A percentile compares a stretch with the other conserved stretches of the same genome.
These are phyloP conservation scores for Taxillus chinensis DNA, from an alignment of 164 flowering plant genomes.

Conservation along the genomic window DNA sequence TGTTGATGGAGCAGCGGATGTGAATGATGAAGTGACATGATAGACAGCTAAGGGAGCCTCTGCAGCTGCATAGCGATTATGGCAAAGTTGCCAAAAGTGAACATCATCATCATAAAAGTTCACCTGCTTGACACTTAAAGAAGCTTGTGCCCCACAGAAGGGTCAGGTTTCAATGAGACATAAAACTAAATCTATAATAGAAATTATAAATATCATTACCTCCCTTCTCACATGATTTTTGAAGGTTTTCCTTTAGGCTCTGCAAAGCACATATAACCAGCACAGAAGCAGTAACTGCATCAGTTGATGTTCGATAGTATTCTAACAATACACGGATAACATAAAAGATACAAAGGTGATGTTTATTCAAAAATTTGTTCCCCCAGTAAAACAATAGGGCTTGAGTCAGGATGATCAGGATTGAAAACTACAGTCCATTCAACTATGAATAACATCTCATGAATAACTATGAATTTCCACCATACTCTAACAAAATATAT, in stretches of 20 bases:
- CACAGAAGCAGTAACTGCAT: background rate
- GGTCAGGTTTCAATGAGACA: constrained; percentile 7
- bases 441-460: no score
- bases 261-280: constrained; percentile 18
- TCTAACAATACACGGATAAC: background rate
- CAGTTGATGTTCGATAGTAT: background rate
- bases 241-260: constrained; percentile 85
- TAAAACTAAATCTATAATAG: background rate
- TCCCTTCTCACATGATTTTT: constrained; percentile 95
- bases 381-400: no score
- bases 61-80: constrained; percentile 88
- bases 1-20: constrained; percentile 75
- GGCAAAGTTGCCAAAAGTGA: constrained; percentile 94
- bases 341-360: no score
- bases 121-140: constrained; percentile 90
- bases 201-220: constrained; percentile 36
- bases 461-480: no score
- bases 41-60: constrained; percentile 82
- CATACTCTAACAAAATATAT: no score
- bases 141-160: constrained; percentile 8
- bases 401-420: no score
- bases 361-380: no score
- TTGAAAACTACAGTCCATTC: no score
- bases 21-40: constrained; percentile 60
- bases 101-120: constrained; percentile 92